phyloP scores from a whole-genome alignment of 2,329 filamentous ascomycete genomes.

The Gyromitra esculenta region DNA sequence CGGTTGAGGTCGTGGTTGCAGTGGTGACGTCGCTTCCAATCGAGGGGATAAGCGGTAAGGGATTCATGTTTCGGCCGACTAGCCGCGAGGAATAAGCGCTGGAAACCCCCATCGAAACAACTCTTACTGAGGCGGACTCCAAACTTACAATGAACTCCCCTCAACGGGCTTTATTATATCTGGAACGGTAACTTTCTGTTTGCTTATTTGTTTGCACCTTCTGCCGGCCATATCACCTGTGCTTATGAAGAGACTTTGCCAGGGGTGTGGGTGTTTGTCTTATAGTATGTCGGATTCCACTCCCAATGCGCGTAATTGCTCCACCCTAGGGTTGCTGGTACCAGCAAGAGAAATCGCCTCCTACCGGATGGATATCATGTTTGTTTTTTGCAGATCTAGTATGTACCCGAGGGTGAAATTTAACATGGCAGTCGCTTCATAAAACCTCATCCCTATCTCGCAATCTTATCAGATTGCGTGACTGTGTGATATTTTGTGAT shows the following conservation, averaged over 20 bases:
- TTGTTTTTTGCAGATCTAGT: not conserved
- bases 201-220: not conserved
- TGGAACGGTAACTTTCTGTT: not conserved
- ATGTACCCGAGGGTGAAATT: not conserved
- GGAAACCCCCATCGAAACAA: not conserved
- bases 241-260: not conserved
- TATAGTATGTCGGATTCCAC: not conserved
- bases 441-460: not conserved
- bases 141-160: not conserved
- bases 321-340: not conserved
- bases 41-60: conserved; percentile 9
- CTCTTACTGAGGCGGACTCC: not conserved
- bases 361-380: not conserved
- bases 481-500: not conserved
- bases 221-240: not conserved
- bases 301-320: not conserved
- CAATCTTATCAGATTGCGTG: not conserved
- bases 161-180: not conserved
- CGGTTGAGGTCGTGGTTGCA: conserved; percentile 23
- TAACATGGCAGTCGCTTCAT: not conserved
- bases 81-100: not conserved
- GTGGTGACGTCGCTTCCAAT: conserved; percentile 35
- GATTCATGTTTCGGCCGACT: not conserved
- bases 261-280: not conserved
- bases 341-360: too few species aligned